Percentiles rank a stretch among this genome's conserved stretches.
Conservation (phyloP, 805 yeast genomes). For the Kuraishia borneana region DNA sequence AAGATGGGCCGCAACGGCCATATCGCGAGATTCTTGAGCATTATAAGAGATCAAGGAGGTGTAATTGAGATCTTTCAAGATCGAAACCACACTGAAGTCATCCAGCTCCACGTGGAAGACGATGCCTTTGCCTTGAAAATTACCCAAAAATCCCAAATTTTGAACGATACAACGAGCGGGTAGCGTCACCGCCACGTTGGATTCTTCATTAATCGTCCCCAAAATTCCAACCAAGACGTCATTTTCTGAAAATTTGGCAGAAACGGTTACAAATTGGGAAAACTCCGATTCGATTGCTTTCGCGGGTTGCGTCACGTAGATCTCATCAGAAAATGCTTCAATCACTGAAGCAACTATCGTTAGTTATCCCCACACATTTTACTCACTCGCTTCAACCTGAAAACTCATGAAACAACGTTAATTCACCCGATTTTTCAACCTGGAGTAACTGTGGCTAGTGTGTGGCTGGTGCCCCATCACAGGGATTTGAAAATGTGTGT, state of each 20-base stretch:
- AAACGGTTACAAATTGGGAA: conserved; percentile 11
- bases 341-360: too few species aligned
- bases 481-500: background rate
- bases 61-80: conserved; percentile 59
- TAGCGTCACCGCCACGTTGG: conserved; percentile 35
- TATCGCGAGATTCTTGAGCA: conserved; percentile 37
- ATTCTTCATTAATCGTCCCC: too few species aligned
- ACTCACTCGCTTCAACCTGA: too few species aligned
- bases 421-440: conserved; percentile 1
- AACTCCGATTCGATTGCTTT: conserved; percentile 27
- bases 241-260: too few species aligned
- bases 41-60: conserved; percentile 59
- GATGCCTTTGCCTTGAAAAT: conserved; percentile 27
- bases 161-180: conserved; percentile 42
- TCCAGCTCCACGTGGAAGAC: conserved; percentile 52
- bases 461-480: background rate
- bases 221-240: too few species aligned
- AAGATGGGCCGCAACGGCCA: conserved; percentile 47
- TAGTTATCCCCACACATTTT: too few species aligned
- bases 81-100: conserved; percentile 63
- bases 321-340: conserved; percentile 18
- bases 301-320: conserved; percentile 35
- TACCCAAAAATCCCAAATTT: conserved; percentile 45
- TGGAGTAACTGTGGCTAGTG: background rate
- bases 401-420: too few species aligned